Evolutionary conservation across 1,284 basidiomycete genomes (phyloP).

Genomic region (Lentinus polychrous): DNA sequence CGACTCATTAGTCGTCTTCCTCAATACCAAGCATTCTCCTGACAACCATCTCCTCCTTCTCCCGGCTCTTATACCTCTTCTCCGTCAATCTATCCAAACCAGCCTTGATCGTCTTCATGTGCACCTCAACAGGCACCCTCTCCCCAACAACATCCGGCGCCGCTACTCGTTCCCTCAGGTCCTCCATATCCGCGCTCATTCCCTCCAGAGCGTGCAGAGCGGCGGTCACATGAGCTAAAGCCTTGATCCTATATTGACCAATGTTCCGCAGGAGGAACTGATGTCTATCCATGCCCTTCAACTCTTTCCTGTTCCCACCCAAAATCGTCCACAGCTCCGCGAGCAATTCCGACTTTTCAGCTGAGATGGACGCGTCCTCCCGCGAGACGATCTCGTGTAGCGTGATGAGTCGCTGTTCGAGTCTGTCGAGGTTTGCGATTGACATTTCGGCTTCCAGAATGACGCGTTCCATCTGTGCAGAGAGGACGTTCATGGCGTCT

Average conservation of each 20-base stretch:
- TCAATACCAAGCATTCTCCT: slow-evolving; percentile 22
- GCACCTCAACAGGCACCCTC: slow-evolving; percentile 58
- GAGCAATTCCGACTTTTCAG: slow-evolving; percentile 46
- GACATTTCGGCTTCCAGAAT: slow-evolving; percentile 56
- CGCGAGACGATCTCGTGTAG: slow-evolving; percentile 51
- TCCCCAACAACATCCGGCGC: slow-evolving; percentile 53
- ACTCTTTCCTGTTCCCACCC: slow-evolving; percentile 46
- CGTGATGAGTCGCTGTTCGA: slow-evolving; percentile 51
- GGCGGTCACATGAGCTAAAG: slow-evolving; percentile 53
- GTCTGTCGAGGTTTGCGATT: slow-evolving; percentile 43
- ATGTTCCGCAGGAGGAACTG: slow-evolving; percentile 46
- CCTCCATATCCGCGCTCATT: slow-evolving; percentile 68
- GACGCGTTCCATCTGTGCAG: slow-evolving; percentile 43
- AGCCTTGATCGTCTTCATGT: slow-evolving; percentile 58
- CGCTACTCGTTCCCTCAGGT: slow-evolving; percentile 58
- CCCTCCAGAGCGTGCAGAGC: slow-evolving; percentile 52
- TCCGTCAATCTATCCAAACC: slow-evolving; percentile 60
- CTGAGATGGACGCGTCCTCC: slow-evolving; percentile 42
- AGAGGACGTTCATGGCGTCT: slow-evolving; percentile 54
- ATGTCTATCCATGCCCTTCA: slow-evolving; percentile 44
- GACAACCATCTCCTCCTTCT: slow-evolving; percentile 27
- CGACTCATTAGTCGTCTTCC: background rate
- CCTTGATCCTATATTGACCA: slow-evolving; percentile 48
- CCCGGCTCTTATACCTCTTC: slow-evolving; percentile 36
- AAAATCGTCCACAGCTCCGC: slow-evolving; percentile 60